Evolutionary conservation across 495 filamentous ascomycete species (phyloP).

Genomic region (Corynascus novoguineensis): DNA sequence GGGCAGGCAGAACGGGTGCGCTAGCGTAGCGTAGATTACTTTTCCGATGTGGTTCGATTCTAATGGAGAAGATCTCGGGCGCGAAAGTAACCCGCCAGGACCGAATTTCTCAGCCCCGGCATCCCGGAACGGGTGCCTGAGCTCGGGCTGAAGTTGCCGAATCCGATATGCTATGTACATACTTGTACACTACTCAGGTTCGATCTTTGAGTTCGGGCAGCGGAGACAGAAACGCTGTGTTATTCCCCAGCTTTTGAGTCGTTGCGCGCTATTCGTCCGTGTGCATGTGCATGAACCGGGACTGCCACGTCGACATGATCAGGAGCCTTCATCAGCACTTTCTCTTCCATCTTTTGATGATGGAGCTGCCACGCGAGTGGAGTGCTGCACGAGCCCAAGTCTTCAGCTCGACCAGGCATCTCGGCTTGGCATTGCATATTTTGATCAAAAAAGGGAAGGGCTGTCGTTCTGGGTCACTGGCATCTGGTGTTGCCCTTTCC

Average conservation of each 20-base stretch:
- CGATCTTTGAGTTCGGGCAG: background rate
- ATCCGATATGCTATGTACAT: background rate
- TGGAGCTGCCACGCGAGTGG: background rate
- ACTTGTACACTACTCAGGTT: no score
- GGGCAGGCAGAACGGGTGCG: no score
- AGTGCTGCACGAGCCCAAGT: background rate
- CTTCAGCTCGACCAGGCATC: conserved; percentile 10
- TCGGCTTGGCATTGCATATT: background rate
- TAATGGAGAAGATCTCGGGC: background rate
- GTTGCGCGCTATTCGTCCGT: background rate
- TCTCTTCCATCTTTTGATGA: background rate
- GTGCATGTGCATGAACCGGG: background rate
- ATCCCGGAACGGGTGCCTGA: background rate
- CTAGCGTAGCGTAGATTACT: no score
- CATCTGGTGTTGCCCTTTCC: background rate
- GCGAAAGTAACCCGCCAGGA: background rate
- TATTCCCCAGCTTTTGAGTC: background rate
- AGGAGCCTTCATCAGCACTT: background rate
- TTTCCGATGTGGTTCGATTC: background rate
- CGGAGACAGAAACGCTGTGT: background rate
- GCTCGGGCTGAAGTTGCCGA: background rate
- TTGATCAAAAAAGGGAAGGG: background rate
- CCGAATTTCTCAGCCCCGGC: background rate
- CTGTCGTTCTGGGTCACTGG: background rate
- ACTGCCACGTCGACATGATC: conserved; percentile 2